Percentiles rank a stretch among this genome's conserved stretches.
phyloP scores from a whole-genome alignment of 129 eudicot genomes.

The Flaveria linearis region DNA sequence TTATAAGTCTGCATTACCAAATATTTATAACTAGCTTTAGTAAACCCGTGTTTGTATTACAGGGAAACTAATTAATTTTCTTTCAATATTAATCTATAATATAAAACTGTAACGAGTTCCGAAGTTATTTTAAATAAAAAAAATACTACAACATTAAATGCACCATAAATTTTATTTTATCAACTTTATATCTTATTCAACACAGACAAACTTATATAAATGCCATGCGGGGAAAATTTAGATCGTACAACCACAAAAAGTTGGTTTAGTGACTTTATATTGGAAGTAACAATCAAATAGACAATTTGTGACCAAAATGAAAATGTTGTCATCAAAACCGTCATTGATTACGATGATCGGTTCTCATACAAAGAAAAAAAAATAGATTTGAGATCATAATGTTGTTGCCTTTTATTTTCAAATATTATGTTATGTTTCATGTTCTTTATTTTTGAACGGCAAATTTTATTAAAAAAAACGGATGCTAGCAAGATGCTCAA shows the following conservation, averaged over 20 bases:
- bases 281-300: slow-evolving; percentile 27
- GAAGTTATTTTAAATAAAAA: not conserved
- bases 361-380: not conserved
- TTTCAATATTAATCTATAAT: not conserved
- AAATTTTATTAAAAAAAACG: too few relatives aligned
- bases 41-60: too few relatives aligned
- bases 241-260: not conserved
- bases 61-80: not conserved
- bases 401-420: not conserved
- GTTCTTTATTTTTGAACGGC: too few relatives aligned
- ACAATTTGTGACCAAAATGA: not conserved
- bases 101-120: not conserved
- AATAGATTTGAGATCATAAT: not conserved
- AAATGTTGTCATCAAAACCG: not conserved
- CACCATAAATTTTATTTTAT: not conserved
- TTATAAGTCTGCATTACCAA: too few relatives aligned
- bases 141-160: not conserved
- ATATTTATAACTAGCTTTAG: too few relatives aligned
- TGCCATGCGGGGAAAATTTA: not conserved
- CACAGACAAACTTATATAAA: not conserved
- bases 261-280: slow-evolving; percentile 5
- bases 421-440: not conserved
- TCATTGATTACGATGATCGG: slow-evolving; percentile 23
- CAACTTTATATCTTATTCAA: not conserved
- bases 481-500: too few relatives aligned